phyloP scores from a whole-genome alignment of 768 basidiomycete genomes.

The Butyriboletus loyo region DNA sequence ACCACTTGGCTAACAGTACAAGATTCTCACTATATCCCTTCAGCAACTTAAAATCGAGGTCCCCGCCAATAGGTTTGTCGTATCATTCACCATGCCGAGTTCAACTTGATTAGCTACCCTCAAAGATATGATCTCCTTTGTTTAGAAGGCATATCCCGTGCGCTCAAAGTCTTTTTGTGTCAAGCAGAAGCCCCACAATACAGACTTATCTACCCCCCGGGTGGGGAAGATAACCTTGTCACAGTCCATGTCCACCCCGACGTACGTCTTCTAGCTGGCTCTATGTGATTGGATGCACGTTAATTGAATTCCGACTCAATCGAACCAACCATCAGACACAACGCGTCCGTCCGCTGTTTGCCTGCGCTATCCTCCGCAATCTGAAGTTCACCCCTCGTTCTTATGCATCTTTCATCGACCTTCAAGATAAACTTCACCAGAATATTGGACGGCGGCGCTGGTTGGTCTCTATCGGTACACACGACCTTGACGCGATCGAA shows the following conservation, averaged over 20 bases:
- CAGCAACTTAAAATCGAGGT: slow-evolving; percentile 99
- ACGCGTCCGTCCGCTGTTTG: slow-evolving; percentile 86
- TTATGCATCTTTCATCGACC: slow-evolving; percentile 95
- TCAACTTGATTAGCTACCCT: slow-evolving; percentile 3
- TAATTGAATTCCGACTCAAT: neutral
- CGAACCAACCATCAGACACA: slow-evolving; percentile 52
- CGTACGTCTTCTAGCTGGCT: slow-evolving; percentile 40
- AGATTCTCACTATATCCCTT: slow-evolving; percentile 6
- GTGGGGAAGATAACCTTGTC: slow-evolving; percentile 62
- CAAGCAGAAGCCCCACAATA: slow-evolving; percentile 67
- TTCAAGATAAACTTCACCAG: slow-evolving; percentile 99
- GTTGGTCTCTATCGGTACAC: slow-evolving; percentile 95
- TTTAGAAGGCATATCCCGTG: slow-evolving; percentile 91
- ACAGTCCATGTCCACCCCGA: slow-evolving; percentile 70
- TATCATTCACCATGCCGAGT: neutral
- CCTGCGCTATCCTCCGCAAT: slow-evolving; percentile 86
- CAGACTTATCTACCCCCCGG: slow-evolving; percentile 66
- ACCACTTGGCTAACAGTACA: neutral
- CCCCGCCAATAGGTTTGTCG: slow-evolving; percentile 85
- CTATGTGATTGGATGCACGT: neutral
- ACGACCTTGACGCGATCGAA: slow-evolving; percentile 88
- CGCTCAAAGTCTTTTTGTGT: slow-evolving; percentile 78
- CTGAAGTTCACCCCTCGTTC: slow-evolving; percentile 83
- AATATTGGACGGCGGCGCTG: slow-evolving; percentile 89
- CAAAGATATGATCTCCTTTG: slow-evolving; percentile 94